phyloP scores from a whole-genome alignment of 441 rosid species.

The Arabidopsis lyrata region DNA sequence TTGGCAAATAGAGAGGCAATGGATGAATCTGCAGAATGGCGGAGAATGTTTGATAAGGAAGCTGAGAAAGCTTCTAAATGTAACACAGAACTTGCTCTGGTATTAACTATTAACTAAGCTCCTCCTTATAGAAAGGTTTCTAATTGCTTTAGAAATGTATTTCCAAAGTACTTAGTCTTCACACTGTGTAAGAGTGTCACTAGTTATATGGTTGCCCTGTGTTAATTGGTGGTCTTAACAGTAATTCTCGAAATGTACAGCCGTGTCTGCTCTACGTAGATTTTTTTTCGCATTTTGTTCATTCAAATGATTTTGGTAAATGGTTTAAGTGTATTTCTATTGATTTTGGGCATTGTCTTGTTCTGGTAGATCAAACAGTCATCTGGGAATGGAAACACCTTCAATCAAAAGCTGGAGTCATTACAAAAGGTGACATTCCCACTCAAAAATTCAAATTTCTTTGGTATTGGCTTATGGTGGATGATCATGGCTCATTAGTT shows the following conservation, averaged over 20 bases:
- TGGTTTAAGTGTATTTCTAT: neutral
- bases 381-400: constrained; percentile 49
- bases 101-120: constrained; percentile 36
- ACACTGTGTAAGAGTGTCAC: constrained; percentile 12
- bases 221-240: neutral
- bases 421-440: constrained; percentile 64
- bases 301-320: neutral
- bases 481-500: constrained; percentile 32
- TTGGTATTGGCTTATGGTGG: neutral
- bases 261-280: neutral
- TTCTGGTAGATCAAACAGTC: constrained; percentile 61
- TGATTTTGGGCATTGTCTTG: constrained; percentile 24
- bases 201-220: neutral
- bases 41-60: constrained; percentile 76
- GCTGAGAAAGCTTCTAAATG: constrained; percentile 71
- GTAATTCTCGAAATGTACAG: neutral
- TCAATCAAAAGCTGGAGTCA: constrained; percentile 52
- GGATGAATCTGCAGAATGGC: constrained; percentile 99
- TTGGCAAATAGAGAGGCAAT: constrained; percentile 88
- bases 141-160: neutral
- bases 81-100: constrained; percentile 67
- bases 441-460: neutral
- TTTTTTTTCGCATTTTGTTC: neutral
- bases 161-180: neutral
- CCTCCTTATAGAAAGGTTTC: constrained; percentile 3